phyloP scores from a whole-genome alignment of 2,329 filamentous ascomycete genomes.

The Raffaelea deltoideospora region DNA sequence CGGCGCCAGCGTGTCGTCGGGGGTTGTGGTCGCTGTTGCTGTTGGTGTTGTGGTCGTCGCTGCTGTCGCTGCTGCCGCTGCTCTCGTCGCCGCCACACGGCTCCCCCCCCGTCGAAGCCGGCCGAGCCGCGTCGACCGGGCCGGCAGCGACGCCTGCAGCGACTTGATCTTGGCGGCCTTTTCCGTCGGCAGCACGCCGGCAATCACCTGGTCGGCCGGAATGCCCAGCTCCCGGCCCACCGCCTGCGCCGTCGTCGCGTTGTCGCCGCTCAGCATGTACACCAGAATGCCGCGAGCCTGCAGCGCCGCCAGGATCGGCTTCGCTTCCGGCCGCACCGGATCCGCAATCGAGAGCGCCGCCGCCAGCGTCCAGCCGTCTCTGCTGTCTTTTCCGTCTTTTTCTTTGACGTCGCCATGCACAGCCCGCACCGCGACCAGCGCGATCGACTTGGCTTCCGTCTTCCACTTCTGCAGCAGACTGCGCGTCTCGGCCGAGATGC shows the following conservation, averaged over 20 bases:
- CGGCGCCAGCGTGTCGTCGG: too few relatives aligned
- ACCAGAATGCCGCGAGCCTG: constrained; percentile 53
- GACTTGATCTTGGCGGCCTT: constrained; percentile 60
- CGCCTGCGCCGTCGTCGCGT: constrained; percentile 65
- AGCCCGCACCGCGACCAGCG: constrained; percentile 35
- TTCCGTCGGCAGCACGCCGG: constrained; percentile 70
- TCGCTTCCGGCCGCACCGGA: constrained; percentile 60
- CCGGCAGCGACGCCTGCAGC: constrained; percentile 38
- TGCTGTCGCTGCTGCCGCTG: not conserved
- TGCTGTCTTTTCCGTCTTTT: not conserved
- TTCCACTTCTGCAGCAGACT: constrained; percentile 40
- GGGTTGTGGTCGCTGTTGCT: too few relatives aligned
- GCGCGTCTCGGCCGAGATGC: constrained; percentile 19
- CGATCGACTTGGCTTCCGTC: constrained; percentile 46
- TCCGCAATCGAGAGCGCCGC: constrained; percentile 67
- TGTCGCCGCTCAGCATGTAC: constrained; percentile 91
- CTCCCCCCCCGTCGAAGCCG: not conserved
- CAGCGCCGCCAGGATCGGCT: constrained; percentile 47
- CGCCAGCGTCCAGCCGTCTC: constrained; percentile 32
- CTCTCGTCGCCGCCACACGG: too few relatives aligned
- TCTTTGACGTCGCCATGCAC: not conserved
- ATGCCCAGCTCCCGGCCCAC: constrained; percentile 69
- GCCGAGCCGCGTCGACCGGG: constrained; percentile 10
- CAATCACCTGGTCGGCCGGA: constrained; percentile 57
- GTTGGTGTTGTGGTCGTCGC: not conserved